A percentile compares a stretch with the other conserved stretches of the same genome.
phyloP scores from a whole-genome alignment of 1,284 basidiomycete species.

The Papiliotrema nemorosa region DNA sequence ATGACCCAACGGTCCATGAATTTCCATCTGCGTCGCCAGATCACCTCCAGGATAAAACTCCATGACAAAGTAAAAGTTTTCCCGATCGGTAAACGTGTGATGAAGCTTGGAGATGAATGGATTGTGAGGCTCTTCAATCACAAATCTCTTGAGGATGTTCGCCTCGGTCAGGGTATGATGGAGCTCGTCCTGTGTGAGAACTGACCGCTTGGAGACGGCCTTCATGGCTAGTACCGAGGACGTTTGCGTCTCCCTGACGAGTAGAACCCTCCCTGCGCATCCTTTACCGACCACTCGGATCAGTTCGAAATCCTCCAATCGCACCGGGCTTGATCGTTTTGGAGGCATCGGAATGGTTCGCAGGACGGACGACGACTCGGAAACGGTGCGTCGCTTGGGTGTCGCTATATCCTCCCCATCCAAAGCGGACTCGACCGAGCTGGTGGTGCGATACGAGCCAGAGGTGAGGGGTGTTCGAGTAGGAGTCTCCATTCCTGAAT shows the following conservation, averaged over 20 bases:
- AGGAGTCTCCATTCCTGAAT: not conserved
- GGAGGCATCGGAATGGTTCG: not conserved
- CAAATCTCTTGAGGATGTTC: conserved; percentile 84
- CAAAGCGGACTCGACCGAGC: not conserved
- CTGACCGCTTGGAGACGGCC: conserved; percentile 93
- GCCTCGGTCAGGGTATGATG: conserved; percentile 94
- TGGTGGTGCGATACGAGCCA: not conserved
- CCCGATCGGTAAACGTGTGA: conserved; percentile 94
- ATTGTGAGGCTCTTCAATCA: conserved; percentile 62
- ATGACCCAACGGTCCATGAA: conserved; percentile 86
- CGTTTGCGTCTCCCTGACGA: conserved; percentile 73
- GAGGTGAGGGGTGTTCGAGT: not conserved
- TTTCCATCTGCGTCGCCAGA: conserved; percentile 89
- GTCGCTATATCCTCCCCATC: not conserved
- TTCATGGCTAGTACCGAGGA: conserved; percentile 82
- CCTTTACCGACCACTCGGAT: conserved; percentile 93
- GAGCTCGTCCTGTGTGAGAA: conserved; percentile 89
- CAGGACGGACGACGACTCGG: not conserved
- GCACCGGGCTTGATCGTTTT: conserved; percentile 46
- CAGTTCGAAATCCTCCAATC: conserved; percentile 90
- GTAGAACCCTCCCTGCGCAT: conserved; percentile 87
- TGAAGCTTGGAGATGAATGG: conserved; percentile 91
- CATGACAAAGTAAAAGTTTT: conserved; percentile 68
- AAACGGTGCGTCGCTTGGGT: not conserved
- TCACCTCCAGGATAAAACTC: conserved; percentile 97